These are phyloP conservation scores for Ustilago loliicola DNA, from an alignment of 1,284 basidiomycete species.

Conservation along the genomic window DNA sequence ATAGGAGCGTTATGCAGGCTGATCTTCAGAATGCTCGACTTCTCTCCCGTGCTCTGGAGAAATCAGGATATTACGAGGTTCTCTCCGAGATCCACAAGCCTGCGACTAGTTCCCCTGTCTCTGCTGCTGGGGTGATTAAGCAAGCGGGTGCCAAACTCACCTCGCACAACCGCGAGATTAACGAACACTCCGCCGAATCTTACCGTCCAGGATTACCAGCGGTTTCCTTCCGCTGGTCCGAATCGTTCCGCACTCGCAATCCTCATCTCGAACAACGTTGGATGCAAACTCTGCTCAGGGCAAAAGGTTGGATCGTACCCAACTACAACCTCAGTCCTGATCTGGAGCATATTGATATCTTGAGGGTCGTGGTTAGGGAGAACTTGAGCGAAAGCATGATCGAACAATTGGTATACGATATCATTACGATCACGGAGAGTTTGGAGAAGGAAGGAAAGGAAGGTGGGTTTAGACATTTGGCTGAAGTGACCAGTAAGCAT, in stretches of 20 bases:
- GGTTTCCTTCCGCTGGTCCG: constrained; percentile 87
- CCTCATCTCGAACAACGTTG: constrained; percentile 79
- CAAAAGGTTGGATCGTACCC: constrained; percentile 78
- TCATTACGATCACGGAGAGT: constrained; percentile 61
- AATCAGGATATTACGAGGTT: constrained; percentile 79
- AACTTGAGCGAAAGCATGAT: constrained; percentile 65
- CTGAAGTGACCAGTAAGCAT: constrained; percentile 23
- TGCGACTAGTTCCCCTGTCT: neutral
- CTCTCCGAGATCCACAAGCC: constrained; percentile 73
- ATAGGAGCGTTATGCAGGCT: constrained; percentile 74
- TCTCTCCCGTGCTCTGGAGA: constrained; percentile 86
- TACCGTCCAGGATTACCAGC: constrained; percentile 88
- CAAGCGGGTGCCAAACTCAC: constrained; percentile 72
- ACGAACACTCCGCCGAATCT: constrained; percentile 72
- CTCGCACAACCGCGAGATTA: constrained; percentile 24
- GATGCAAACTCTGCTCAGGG: constrained; percentile 84
- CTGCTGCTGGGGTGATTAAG: constrained; percentile 47
- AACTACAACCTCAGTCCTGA: constrained; percentile 66
- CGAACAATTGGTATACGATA: constrained; percentile 66
- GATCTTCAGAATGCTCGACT: constrained; percentile 84
- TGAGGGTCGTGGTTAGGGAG: constrained; percentile 68
- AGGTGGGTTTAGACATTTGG: constrained; percentile 35
- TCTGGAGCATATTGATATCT: constrained; percentile 61
- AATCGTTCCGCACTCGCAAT: constrained; percentile 72
- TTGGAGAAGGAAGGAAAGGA: constrained; percentile 47